Conservation (phyloP, 108 stramenopile species). For the Phaeodactylum tricornutum region DNA sequence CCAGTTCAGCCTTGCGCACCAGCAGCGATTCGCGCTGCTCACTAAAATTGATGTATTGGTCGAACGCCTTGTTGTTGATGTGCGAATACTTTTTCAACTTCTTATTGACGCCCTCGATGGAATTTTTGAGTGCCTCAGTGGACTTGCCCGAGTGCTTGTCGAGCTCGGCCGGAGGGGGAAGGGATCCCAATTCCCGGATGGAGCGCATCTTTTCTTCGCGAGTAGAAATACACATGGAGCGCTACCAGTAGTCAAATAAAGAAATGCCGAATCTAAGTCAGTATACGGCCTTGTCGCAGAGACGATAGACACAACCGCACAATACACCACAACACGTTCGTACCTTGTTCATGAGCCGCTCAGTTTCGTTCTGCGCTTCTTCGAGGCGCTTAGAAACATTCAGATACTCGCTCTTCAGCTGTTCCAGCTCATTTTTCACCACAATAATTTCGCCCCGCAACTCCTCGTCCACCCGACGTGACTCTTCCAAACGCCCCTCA, state of each 20-base stretch:
- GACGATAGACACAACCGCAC: constrained; percentile 8
- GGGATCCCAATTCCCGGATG: constrained; percentile 88
- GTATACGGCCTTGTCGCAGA: constrained; percentile 1
- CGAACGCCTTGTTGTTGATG: constrained; percentile 99
- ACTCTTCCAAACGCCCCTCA: constrained; percentile 48
- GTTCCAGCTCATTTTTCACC: constrained; percentile 70
- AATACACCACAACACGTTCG: constrained; percentile 3
- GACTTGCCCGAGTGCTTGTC: constrained; percentile 50
- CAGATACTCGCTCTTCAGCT: constrained; percentile 56
- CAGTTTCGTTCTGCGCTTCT: constrained; percentile 52
- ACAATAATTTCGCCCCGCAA: constrained; percentile 46
- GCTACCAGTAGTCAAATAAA: constrained; percentile 19
- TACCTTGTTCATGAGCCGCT: constrained; percentile 77
- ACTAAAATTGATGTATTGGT: constrained; percentile 96
- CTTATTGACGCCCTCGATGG: constrained; percentile 83
- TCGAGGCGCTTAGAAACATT: constrained; percentile 51
- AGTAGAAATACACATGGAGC: constrained; percentile 78
- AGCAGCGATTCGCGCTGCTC: constrained; percentile 91
- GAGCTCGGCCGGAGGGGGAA: constrained; percentile 81
- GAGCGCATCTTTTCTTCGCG: constrained; percentile 82
- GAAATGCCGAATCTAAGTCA: too few relatives aligned
- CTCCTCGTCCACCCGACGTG: constrained; percentile 31
- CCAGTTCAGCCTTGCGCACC: constrained; percentile 85
- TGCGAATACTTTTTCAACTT: constrained; percentile 93
- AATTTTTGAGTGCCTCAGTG: constrained; percentile 71